phyloP scores from a whole-genome alignment of 1,139 yeast species.

The Citeromyces hawaiiensis region DNA sequence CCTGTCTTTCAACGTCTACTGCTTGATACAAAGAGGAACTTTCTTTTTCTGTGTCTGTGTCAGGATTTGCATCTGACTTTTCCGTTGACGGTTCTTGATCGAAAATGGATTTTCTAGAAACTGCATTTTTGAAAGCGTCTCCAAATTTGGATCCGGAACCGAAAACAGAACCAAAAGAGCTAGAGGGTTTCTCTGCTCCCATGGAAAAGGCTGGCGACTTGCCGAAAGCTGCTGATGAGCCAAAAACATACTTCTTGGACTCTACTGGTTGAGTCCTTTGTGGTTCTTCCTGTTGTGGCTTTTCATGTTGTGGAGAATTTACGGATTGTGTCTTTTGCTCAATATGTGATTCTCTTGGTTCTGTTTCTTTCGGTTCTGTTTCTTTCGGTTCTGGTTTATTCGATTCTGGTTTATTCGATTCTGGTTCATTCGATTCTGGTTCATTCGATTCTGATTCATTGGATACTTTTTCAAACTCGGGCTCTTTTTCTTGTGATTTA shows the following conservation, averaged over 20 bases:
- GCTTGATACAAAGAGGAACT: constrained; percentile 22
- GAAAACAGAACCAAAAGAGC: constrained; percentile 21
- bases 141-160: constrained; percentile 50
- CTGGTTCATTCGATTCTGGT: constrained; percentile 1
- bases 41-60: constrained; percentile 5
- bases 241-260: constrained; percentile 19
- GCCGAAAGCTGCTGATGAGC: constrained; percentile 37
- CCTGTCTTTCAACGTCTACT: constrained; percentile 38
- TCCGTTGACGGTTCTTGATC: constrained; percentile 20
- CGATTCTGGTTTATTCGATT: constrained; percentile 10
- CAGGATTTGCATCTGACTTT: constrained; percentile 8
- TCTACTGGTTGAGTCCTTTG: constrained; percentile 7
- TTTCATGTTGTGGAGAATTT: too few relatives aligned
- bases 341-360: constrained; percentile 4
- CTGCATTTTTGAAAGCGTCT: constrained; percentile 38
- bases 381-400: constrained; percentile 5
- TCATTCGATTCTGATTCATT: constrained; percentile 10
- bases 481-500: too few relatives aligned
- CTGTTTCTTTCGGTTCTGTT: constrained; percentile 4
- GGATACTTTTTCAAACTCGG: constrained; percentile 3
- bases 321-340: constrained; percentile 2
- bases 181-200: background rate
- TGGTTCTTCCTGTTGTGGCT: constrained; percentile 5
- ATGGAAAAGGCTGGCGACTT: constrained; percentile 19
- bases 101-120: constrained; percentile 39